Evolutionary conservation across 768 basidiomycete species (phyloP).

Genomic region (Russula sp.): DNA sequence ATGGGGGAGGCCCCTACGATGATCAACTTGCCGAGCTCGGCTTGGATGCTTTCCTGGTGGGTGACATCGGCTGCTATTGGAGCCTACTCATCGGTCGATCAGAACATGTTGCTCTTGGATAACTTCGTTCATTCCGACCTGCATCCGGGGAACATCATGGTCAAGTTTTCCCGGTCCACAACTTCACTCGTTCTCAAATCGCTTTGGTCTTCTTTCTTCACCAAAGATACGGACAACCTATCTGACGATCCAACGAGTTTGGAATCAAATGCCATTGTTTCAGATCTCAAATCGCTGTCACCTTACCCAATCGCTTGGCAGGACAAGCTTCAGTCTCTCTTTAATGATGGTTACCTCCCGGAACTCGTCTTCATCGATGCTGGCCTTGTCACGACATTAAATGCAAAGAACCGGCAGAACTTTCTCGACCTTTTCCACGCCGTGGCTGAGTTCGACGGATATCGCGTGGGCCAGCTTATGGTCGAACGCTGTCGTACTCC

Average conservation of each 20-base stretch:
- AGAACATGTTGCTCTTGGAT: constrained; percentile 98
- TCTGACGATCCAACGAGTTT: constrained; percentile 11
- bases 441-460: constrained; percentile 95
- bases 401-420: constrained; percentile 75
- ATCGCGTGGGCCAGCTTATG: constrained; percentile 92
- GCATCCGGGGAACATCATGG: constrained; percentile 94
- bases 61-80: constrained; percentile 25
- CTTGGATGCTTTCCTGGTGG: constrained; percentile 87
- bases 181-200: constrained; percentile 56
- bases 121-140: constrained; percentile 95
- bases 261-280: constrained; percentile 46
- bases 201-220: constrained; percentile 49
- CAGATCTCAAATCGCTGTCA: constrained; percentile 55
- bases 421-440: constrained; percentile 97
- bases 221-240: constrained; percentile 24
- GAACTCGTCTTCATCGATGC: constrained; percentile 97
- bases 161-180: constrained; percentile 88
- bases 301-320: constrained; percentile 62
- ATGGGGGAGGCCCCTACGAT: constrained; percentile 91
- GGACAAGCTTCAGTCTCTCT: constrained; percentile 53
- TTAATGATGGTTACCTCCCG: constrained; percentile 73
- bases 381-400: constrained; percentile 85
- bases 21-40: constrained; percentile 86
- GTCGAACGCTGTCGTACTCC: constrained; percentile 89
- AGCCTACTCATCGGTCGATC: constrained; percentile 13